Evolutionary conservation across 345 rosid genomes (phyloP).

Genomic region (Ricinus communis): DNA sequence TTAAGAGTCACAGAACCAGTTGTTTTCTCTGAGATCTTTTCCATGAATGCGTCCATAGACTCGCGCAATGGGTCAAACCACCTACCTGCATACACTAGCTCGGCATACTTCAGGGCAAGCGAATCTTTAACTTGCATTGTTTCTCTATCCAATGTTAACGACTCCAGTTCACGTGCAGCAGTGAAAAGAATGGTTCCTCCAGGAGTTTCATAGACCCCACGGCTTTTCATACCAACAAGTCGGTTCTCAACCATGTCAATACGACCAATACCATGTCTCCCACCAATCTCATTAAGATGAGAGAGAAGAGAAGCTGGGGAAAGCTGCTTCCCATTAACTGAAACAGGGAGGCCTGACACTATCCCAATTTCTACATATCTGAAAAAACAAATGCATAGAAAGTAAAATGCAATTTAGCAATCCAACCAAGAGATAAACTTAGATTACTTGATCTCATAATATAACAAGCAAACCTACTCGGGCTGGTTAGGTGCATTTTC

Average conservation of each 20-base stretch:
- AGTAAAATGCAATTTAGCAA: background rate
- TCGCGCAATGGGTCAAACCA: slow-evolving; percentile 92
- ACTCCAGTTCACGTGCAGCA: slow-evolving; percentile 78
- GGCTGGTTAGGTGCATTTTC: slow-evolving; percentile 84
- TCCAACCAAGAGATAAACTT: background rate
- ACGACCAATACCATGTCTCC: slow-evolving; percentile 83
- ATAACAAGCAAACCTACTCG: slow-evolving; percentile 45
- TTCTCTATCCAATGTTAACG: slow-evolving; percentile 80
- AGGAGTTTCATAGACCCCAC: slow-evolving; percentile 97
- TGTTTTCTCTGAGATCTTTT: slow-evolving; percentile 69
- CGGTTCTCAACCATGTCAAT: slow-evolving; percentile 93
- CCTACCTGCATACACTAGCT: slow-evolving; percentile 89
- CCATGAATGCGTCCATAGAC: slow-evolving; percentile 85
- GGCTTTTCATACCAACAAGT: slow-evolving; percentile 93
- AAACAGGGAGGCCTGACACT: slow-evolving; percentile 69
- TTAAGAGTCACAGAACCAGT: slow-evolving; percentile 72
- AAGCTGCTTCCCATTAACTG: slow-evolving; percentile 62
- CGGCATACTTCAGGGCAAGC: slow-evolving; percentile 80
- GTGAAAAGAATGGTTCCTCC: slow-evolving; percentile 86
- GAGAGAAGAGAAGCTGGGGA: slow-evolving; percentile 79
- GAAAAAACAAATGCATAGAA: slow-evolving; percentile 6
- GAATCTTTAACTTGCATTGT: slow-evolving; percentile 77
- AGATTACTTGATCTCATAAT: slow-evolving; percentile 1
- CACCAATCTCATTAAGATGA: slow-evolving; percentile 70
- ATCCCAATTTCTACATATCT: slow-evolving; percentile 75